phyloP scores from a whole-genome alignment of 257 asterid species.

The Solanum sejunctum region DNA sequence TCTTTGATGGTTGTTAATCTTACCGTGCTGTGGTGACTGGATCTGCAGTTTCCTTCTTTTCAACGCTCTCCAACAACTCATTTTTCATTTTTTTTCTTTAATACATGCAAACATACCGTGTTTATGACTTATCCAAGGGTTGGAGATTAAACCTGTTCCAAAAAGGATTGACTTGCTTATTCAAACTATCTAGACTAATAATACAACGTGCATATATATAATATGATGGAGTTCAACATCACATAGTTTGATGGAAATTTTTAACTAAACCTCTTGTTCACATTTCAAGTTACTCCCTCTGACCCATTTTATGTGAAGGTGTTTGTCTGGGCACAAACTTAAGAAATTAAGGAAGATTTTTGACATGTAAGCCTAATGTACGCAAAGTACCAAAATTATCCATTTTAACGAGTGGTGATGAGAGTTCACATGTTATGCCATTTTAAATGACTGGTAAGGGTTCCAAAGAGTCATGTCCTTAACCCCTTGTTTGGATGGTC shows the following conservation, averaged over 20 bases:
- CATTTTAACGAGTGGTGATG: not conserved
- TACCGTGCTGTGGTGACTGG: not conserved
- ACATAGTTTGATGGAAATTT: not conserved
- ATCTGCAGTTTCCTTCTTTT: not conserved
- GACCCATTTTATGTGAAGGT: no score
- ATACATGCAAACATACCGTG: not conserved
- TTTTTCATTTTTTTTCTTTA: not conserved
- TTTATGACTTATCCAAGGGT: not conserved
- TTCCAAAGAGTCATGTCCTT: not conserved
- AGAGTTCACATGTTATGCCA: not conserved
- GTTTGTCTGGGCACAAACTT: no score
- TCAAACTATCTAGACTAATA: not conserved
- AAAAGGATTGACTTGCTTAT: not conserved
- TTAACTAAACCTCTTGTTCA: not conserved
- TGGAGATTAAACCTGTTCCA: not conserved
- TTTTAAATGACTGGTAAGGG: not conserved
- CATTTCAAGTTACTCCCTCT: not conserved
- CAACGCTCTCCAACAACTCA: no score
- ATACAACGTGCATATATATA: not conserved
- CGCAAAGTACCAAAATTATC: not conserved
- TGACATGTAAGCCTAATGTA: not conserved
- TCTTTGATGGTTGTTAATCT: not conserved
- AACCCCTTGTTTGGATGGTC: no score
- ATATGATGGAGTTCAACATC: not conserved
- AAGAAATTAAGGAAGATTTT: no score